These are phyloP conservation scores for Mortierella sp. DNA, from an alignment of 371 early-diverging fungal genomes.

Conservation along the genomic window DNA sequence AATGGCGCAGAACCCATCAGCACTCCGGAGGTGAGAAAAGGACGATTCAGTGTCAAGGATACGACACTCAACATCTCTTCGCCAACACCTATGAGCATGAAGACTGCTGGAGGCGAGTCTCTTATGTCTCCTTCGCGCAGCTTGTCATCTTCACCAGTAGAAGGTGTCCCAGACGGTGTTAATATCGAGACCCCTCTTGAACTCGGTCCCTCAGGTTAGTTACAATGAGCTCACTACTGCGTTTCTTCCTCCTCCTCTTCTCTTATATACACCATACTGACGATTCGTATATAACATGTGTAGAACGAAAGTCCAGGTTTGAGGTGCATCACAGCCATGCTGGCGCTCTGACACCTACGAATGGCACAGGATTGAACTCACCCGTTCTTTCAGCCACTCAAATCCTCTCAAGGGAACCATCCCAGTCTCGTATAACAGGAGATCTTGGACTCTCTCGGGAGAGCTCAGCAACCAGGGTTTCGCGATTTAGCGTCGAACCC, in stretches of 20 bases:
- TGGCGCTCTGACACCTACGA: not conserved
- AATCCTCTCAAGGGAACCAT: conserved; percentile 18
- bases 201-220: conserved; percentile 27
- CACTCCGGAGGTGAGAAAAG: conserved; percentile 39
- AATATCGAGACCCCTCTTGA: conserved; percentile 28
- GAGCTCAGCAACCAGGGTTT: conserved; percentile 27
- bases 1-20: conserved; percentile 6
- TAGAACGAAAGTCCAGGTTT: conserved; percentile 51
- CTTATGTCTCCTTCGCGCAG: conserved; percentile 49
- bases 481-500: conserved; percentile 46
- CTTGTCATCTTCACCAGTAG: conserved; percentile 36
- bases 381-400: conserved; percentile 12
- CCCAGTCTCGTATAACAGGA: conserved; percentile 24
- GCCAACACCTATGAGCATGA: conserved; percentile 29
- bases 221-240: not conserved
- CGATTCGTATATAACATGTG: not conserved
- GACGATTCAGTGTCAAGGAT: conserved; percentile 54
- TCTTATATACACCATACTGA: not conserved
- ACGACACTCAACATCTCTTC: conserved; percentile 39
- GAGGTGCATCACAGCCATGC: conserved; percentile 44
- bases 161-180: conserved; percentile 35
- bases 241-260: not conserved
- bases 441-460: conserved; percentile 34
- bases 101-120: conserved; percentile 20
- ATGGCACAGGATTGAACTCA: conserved; percentile 22